Evolutionary conservation across 2,329 filamentous ascomycete genomes (phyloP), one percentile per base, ranked within the genome.

Genomic region (Meredithiella fracta): DNA sequence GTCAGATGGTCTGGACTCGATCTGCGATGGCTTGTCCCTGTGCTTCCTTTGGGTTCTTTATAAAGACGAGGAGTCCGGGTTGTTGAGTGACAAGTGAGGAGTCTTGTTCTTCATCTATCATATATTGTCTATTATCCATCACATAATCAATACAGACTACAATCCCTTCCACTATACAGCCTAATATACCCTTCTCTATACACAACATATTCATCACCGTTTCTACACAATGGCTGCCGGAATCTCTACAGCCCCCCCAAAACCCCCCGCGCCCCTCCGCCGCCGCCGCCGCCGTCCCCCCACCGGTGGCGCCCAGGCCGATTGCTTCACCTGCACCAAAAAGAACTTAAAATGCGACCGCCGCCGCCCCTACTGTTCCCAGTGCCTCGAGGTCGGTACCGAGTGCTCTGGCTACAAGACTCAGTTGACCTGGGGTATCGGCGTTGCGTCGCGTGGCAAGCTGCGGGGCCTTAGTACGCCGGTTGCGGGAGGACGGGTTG

Each of bases 391-490:
- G 63, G 77, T 88, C 61, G 90, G 89, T 61, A 89, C 88, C 67
- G 89, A 94, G 66, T 97, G 91, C 72, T 89, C 87, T 26, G 91
- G 91, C 59, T 97, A 97, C 75, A 94, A 94, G 72, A 97, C 91
- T 15, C 90, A 91, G 63, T 76, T 97, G 69, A 97, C 91, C 50
- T 97, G 91, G 91, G 89, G 89, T 44, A 87, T 96, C 51, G 91
- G 91, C 53, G 91, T 97, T 58, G 91, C 91, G 57, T 96, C 90
- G 70, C 83, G 91, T 64, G 91, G 91, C 66, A 97, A 97, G 73
- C 80, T 97, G 60, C 81, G 91, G 60, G 91, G 91, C 40, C 75
- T 96, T 62, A 90, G 90, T 57, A 73, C 94, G 58, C 80, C 80
- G 58, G 76, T 83, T 60, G 80, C 79, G 56, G 81, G 80, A 65